A percentile compares a stretch with the other conserved stretches of the same genome.
Evolutionary conservation across 2,329 filamentous ascomycete species (phyloP).

Genomic region (Fusarium lyarnte): DNA sequence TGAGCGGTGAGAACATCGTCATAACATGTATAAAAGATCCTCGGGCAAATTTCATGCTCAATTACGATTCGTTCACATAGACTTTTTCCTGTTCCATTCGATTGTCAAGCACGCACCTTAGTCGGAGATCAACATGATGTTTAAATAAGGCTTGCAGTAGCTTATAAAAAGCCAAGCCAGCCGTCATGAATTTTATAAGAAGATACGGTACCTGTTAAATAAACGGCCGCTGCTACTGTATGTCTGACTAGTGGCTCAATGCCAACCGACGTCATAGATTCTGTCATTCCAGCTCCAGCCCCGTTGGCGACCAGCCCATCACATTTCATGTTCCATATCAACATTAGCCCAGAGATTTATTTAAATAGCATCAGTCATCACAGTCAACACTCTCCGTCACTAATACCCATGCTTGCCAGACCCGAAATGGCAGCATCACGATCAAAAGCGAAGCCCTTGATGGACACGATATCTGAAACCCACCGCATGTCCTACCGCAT

Average conservation of each 20-base stretch:
- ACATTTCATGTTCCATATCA: neutral
- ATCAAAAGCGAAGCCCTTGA: neutral
- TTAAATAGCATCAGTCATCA: neutral
- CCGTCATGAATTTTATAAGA: too few species aligned
- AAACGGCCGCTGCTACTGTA: neutral
- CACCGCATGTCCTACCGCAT: constrained; percentile 58
- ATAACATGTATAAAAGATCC: too few species aligned
- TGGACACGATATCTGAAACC: constrained; percentile 18
- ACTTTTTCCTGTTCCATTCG: too few species aligned
- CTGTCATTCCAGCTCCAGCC: neutral
- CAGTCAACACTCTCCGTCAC: accelerated
- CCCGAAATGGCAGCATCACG: neutral
- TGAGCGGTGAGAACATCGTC: too few species aligned
- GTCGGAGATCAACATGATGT: too few species aligned
- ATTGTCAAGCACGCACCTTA: too few species aligned
- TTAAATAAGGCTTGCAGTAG: too few species aligned
- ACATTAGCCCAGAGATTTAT: too few species aligned
- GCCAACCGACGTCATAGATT: neutral
- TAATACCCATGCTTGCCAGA: accelerated
- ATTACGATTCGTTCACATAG: too few species aligned
- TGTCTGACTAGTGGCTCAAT: neutral
- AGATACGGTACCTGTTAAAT: neutral
- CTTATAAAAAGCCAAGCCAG: too few species aligned
- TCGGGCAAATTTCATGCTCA: too few species aligned
- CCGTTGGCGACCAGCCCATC: too few species aligned